Conservation (phyloP, 495 filamentous ascomycete species). For the Parachaetomium inaequale region DNA sequence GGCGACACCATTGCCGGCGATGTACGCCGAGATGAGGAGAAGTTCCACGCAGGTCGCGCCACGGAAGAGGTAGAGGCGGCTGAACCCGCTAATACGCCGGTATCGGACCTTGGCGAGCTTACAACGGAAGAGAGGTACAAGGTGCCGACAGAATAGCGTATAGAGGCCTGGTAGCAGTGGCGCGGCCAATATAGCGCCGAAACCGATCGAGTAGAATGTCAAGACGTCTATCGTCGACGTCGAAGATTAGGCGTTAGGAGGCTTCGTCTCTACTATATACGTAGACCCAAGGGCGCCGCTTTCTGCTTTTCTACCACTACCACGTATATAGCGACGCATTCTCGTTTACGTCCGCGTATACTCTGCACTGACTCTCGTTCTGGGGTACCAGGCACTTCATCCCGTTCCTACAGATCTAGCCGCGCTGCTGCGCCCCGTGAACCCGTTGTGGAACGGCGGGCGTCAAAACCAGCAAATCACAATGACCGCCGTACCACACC, state of each 20-base stretch:
- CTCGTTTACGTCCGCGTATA: slow-evolving; percentile 3
- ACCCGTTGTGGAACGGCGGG: slow-evolving; percentile 4
- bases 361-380: slow-evolving; percentile 3
- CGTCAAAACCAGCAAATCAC: slow-evolving; percentile 10
- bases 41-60: not conserved
- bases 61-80: slow-evolving; percentile 5
- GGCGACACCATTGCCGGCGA: not conserved
- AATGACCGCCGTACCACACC: slow-evolving; percentile 1
- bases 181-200: not conserved
- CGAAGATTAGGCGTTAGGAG: not conserved
- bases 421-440: not conserved
- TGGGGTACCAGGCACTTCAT: slow-evolving; percentile 3
- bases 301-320: slow-evolving; percentile 11
- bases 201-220: slow-evolving; percentile 7
- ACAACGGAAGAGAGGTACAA: slow-evolving; percentile 6
- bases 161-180: slow-evolving; percentile 3
- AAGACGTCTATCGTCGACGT: slow-evolving; percentile 6
- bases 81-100: slow-evolving; percentile 1
- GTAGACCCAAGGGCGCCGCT: not conserved
- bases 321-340: slow-evolving; percentile 7
- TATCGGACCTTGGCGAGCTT: slow-evolving; percentile 5
- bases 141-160: not conserved
- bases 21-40: slow-evolving; percentile 2
- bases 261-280: not conserved
- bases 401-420: slow-evolving; percentile 7